A percentile compares a stretch with the other conserved stretches of the same genome.
phyloP scores from a whole-genome alignment of 2,329 filamentous ascomycete genomes.

The Pleurostoma richardsiae region DNA sequence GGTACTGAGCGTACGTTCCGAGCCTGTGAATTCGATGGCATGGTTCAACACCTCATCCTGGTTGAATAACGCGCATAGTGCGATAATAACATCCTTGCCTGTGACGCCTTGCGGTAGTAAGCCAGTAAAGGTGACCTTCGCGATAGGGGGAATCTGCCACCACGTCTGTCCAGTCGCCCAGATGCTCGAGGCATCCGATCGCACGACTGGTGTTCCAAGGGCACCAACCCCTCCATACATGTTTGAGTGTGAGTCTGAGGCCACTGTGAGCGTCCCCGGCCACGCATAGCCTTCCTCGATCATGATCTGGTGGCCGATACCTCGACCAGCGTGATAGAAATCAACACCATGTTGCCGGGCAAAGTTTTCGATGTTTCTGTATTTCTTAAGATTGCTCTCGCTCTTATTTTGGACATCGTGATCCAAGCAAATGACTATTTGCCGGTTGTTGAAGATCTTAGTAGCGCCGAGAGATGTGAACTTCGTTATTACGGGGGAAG shows the following conservation, averaged over 20 bases:
- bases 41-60: slow-evolving; percentile 88
- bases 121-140: slow-evolving; percentile 73
- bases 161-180: slow-evolving; percentile 81
- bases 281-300: slow-evolving; percentile 59
- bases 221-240: slow-evolving; percentile 79
- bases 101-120: slow-evolving; percentile 73
- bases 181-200: slow-evolving; percentile 82
- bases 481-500: slow-evolving; percentile 49
- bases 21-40: slow-evolving; percentile 80
- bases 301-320: slow-evolving; percentile 91
- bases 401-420: slow-evolving; percentile 85
- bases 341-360: slow-evolving; percentile 70
- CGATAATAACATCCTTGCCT: slow-evolving; percentile 91
- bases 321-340: slow-evolving; percentile 71
- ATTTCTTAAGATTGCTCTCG: slow-evolving; percentile 77
- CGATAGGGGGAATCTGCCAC: slow-evolving; percentile 85
- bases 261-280: slow-evolving; percentile 80
- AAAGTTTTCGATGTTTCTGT: slow-evolving; percentile 75
- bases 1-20: slow-evolving; percentile 68
- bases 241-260: slow-evolving; percentile 72
- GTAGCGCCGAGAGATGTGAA: slow-evolving; percentile 80
- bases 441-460: slow-evolving; percentile 63
- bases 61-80: slow-evolving; percentile 81
- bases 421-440: slow-evolving; percentile 80
- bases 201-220: slow-evolving; percentile 75